phyloP scores from a whole-genome alignment of 2,329 filamentous ascomycete species.

The Magnaporthiopsis incrustans region DNA sequence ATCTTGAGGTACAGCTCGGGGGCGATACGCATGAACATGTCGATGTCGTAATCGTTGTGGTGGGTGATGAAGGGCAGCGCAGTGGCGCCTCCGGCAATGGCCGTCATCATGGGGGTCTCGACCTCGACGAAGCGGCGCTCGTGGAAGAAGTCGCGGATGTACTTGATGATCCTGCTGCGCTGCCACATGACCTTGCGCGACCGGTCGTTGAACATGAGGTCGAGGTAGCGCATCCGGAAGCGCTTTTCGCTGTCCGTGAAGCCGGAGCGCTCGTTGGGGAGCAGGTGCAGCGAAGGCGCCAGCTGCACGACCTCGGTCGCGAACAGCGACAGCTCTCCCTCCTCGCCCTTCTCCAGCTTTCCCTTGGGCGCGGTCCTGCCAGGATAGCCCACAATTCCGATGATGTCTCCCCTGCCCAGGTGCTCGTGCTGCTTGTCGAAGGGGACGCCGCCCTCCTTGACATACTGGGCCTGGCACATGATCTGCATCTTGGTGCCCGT shows the following conservation, averaged over 20 bases:
- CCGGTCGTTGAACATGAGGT: slow-evolving; percentile 92
- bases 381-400: slow-evolving; percentile 78
- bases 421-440: slow-evolving; percentile 88
- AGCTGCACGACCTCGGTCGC: slow-evolving; percentile 79
- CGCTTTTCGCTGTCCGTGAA: slow-evolving; percentile 94
- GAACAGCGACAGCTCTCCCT: slow-evolving; percentile 91
- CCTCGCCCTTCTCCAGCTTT: slow-evolving; percentile 67
- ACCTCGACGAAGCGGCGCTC: slow-evolving; percentile 85
- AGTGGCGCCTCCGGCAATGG: slow-evolving; percentile 90
- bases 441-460: slow-evolving; percentile 52
- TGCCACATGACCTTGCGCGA: slow-evolving; percentile 78
- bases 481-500: slow-evolving; percentile 78
- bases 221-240: slow-evolving; percentile 87
- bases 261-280: slow-evolving; percentile 85
- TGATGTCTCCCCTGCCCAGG: slow-evolving; percentile 84
- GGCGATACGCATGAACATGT: slow-evolving; percentile 90
- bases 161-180: slow-evolving; percentile 79
- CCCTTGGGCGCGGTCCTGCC: slow-evolving; percentile 85
- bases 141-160: slow-evolving; percentile 84
- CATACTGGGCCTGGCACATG: slow-evolving; percentile 81
- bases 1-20: slow-evolving; percentile 97
- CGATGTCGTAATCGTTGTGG: slow-evolving; percentile 92
- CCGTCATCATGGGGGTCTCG: slow-evolving; percentile 95
- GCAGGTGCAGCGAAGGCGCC: slow-evolving; percentile 83
- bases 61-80: slow-evolving; percentile 92